A percentile compares a stretch with the other conserved stretches of the same genome.
phyloP scores from a whole-genome alignment of 2,329 filamentous ascomycete genomes.

The Aspergillus fijiensis region DNA sequence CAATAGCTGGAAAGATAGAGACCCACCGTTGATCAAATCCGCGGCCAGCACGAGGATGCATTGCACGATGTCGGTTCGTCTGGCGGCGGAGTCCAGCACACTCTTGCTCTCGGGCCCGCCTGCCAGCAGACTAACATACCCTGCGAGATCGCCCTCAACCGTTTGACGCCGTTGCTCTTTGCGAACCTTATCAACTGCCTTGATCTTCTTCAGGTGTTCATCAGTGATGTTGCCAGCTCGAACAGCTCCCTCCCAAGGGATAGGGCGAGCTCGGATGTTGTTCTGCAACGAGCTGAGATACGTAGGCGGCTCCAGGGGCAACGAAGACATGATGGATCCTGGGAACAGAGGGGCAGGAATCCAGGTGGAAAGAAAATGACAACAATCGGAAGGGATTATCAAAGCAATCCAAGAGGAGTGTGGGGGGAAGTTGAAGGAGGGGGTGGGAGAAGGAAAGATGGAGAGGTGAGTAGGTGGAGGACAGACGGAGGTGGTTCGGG shows the following conservation, averaged over 20 bases:
- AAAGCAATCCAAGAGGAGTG: constrained; percentile 6
- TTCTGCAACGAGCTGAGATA: constrained; percentile 88
- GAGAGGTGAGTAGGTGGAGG: too few relatives aligned
- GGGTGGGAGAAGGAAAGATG: constrained; percentile 1
- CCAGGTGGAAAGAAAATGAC: constrained; percentile 12
- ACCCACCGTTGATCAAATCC: constrained; percentile 79
- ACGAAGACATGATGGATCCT: constrained; percentile 42
- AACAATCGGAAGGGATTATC: constrained; percentile 10
- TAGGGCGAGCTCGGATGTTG: constrained; percentile 93
- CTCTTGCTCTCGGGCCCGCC: constrained; percentile 66
- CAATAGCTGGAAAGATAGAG: not conserved
- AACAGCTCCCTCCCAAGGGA: constrained; percentile 96
- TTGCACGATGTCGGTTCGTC: constrained; percentile 87
- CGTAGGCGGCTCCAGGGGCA: constrained; percentile 89
- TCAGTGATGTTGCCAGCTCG: constrained; percentile 92
- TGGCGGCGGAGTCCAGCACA: constrained; percentile 80
- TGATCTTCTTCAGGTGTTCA: constrained; percentile 90
- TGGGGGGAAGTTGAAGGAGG: constrained; percentile 10
- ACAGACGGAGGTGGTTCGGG: not conserved
- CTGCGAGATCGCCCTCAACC: constrained; percentile 75
- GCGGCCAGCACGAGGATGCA: constrained; percentile 88
- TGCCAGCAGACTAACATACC: constrained; percentile 77
- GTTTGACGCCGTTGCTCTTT: constrained; percentile 84
- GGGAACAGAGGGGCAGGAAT: constrained; percentile 5
- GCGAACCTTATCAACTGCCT: constrained; percentile 92